phyloP scores from a whole-genome alignment of 2,329 filamentous ascomycete species.

The Alternaria alternata region DNA sequence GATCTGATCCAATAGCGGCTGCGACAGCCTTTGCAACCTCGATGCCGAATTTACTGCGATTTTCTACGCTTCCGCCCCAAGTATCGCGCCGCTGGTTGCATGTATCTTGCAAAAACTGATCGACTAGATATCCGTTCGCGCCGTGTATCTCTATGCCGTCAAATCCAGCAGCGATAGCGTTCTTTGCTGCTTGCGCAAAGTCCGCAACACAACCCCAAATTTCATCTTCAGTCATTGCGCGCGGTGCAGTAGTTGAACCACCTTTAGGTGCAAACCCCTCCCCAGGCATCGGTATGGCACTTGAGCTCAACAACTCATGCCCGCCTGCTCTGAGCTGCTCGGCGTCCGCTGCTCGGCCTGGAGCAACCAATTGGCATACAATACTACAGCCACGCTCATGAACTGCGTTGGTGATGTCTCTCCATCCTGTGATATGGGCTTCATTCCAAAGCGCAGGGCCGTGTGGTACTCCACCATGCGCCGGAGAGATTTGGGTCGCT shows the following conservation, averaged over 20 bases:
- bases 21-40: constrained; percentile 62
- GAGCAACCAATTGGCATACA: neutral
- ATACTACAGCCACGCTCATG: neutral
- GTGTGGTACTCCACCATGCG: neutral
- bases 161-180: constrained; percentile 60
- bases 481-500: neutral
- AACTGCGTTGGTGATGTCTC: neutral
- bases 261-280: neutral
- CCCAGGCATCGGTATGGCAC: neutral
- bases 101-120: constrained; percentile 69
- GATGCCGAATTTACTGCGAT: constrained; percentile 60
- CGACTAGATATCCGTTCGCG: constrained; percentile 72
- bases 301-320: neutral
- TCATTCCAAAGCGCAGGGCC: neutral
- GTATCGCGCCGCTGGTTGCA: constrained; percentile 61
- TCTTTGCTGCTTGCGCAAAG: constrained; percentile 53
- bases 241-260: neutral
- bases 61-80: constrained; percentile 59
- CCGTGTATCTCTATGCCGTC: constrained; percentile 66
- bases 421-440: neutral
- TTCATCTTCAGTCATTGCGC: constrained; percentile 44
- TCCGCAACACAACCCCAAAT: constrained; percentile 44
- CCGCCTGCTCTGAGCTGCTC: neutral
- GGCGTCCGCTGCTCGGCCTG: neutral
- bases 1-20: constrained; percentile 61